Conservation (phyloP, 2,329 filamentous ascomycete species). For the Chaetoscypha palmicola region DNA sequence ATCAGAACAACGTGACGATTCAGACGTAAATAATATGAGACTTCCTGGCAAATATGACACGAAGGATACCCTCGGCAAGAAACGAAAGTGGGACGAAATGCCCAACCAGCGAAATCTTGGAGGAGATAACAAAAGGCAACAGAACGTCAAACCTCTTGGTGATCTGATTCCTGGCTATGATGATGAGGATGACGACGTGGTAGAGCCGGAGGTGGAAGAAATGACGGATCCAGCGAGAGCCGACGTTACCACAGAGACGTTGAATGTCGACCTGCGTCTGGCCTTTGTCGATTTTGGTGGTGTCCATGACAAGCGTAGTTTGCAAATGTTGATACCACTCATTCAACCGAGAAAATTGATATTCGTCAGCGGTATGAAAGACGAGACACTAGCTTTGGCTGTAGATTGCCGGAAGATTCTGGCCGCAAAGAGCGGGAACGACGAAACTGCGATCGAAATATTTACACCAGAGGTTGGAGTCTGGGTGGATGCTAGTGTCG, state of each 20-base stretch:
- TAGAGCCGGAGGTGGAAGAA: constrained; percentile 48
- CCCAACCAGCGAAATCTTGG: constrained; percentile 35
- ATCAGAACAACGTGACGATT: constrained; percentile 81
- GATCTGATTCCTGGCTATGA: constrained; percentile 35
- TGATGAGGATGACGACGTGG: constrained; percentile 54
- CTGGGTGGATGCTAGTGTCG: constrained; percentile 81
- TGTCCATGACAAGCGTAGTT: constrained; percentile 83
- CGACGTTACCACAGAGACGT: constrained; percentile 52
- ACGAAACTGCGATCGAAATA: constrained; percentile 55
- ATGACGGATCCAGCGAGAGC: constrained; percentile 68
- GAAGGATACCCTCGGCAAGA: constrained; percentile 71
- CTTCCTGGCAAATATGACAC: constrained; percentile 41
- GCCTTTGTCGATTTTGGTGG: constrained; percentile 89
- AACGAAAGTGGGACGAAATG: constrained; percentile 83
- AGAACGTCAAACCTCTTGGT: constrained; percentile 35
- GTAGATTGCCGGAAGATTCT: constrained; percentile 69
- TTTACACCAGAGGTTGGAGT: constrained; percentile 73
- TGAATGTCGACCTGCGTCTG: constrained; percentile 68
- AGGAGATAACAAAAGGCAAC: constrained; percentile 54
- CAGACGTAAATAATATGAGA: constrained; percentile 57
- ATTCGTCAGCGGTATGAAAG: constrained; percentile 71
- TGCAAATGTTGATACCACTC: constrained; percentile 90
- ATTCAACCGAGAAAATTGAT: constrained; percentile 94
- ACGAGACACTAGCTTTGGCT: constrained; percentile 74
- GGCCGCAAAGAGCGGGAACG: constrained; percentile 37